A percentile compares a stretch with the other conserved stretches of the same genome.
These are phyloP conservation scores for Schoenoplectus tabernaemontani DNA, from an alignment of 202 grass and related monocot genomes.

Conservation along the genomic window DNA sequence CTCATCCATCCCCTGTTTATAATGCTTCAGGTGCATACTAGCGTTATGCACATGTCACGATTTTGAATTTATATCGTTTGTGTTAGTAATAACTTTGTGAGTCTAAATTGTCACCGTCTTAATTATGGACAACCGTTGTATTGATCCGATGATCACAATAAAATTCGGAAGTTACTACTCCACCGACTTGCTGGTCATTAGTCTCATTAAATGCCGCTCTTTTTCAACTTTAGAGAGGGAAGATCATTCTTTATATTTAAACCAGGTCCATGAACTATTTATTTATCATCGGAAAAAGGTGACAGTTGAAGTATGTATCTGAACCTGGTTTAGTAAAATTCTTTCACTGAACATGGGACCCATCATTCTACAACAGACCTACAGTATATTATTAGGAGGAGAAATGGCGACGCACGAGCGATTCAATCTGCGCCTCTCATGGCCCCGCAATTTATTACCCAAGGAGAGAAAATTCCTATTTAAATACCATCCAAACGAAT, in stretches of 20 bases:
- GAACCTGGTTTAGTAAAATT: background rate
- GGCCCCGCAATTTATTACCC: background rate
- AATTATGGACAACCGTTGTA: too few relatives aligned
- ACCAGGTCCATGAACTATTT: background rate
- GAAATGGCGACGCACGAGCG: slow-evolving; percentile 4
- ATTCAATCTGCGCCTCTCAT: slow-evolving; percentile 1
- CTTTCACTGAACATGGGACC: background rate
- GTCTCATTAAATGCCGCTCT: too few relatives aligned
- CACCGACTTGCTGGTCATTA: background rate
- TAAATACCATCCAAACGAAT: too few relatives aligned
- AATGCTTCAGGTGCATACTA: too few relatives aligned
- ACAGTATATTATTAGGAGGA: background rate
- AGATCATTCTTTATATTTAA: background rate
- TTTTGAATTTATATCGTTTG: too few relatives aligned
- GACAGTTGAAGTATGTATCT: background rate
- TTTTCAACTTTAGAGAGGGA: background rate
- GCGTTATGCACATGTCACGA: too few relatives aligned
- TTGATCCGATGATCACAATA: too few relatives aligned
- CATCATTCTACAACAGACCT: background rate
- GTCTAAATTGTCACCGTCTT: too few relatives aligned
- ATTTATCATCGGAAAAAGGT: background rate
- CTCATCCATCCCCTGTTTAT: too few relatives aligned
- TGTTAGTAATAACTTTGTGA: too few relatives aligned
- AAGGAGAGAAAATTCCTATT: too few relatives aligned
- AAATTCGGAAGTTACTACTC: too few relatives aligned